phyloP scores from a whole-genome alignment of 805 yeast species.

The Yarrowia deformans region DNA sequence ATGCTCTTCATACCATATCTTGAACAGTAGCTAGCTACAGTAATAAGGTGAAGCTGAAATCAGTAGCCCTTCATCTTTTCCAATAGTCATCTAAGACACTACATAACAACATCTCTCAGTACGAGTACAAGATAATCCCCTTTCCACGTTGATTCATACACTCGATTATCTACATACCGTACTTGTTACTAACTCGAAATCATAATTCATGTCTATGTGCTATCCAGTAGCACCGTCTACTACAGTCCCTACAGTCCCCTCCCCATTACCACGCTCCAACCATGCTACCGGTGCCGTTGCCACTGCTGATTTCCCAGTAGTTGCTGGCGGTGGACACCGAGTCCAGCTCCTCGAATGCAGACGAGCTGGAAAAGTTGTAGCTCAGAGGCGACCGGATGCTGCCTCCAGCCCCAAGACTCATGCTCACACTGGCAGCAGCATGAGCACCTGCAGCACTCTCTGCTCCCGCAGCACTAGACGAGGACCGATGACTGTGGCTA shows the following conservation, averaged over 20 bases:
- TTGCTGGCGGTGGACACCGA: constrained; percentile 26
- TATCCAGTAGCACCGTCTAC: constrained; percentile 22
- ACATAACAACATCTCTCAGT: too few species aligned
- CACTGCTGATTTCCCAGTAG: constrained; percentile 36
- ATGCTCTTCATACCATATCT: too few species aligned
- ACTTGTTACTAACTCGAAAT: background rate
- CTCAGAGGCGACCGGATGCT: constrained; percentile 35
- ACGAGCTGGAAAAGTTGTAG: constrained; percentile 35
- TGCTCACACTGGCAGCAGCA: constrained; percentile 1
- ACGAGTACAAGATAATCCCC: too few species aligned
- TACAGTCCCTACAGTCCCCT: too few species aligned
- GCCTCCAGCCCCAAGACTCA: constrained; percentile 15
- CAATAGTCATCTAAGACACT: too few species aligned
- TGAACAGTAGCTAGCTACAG: too few species aligned
- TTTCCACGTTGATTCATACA: too few species aligned
- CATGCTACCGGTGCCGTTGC: constrained; percentile 32
- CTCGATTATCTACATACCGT: background rate
- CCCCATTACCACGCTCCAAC: constrained; percentile 30
- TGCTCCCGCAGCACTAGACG: background rate
- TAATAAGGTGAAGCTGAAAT: too few species aligned
- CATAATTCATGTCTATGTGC: constrained; percentile 34
- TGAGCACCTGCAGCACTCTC: background rate
- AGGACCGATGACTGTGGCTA: constrained; percentile 7
- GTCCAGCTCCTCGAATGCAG: constrained; percentile 35
- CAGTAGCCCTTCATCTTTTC: too few species aligned